These are phyloP conservation scores for Micromonas pusilla DNA, from an alignment of 139 green algal species.

Conservation along the genomic window DNA sequence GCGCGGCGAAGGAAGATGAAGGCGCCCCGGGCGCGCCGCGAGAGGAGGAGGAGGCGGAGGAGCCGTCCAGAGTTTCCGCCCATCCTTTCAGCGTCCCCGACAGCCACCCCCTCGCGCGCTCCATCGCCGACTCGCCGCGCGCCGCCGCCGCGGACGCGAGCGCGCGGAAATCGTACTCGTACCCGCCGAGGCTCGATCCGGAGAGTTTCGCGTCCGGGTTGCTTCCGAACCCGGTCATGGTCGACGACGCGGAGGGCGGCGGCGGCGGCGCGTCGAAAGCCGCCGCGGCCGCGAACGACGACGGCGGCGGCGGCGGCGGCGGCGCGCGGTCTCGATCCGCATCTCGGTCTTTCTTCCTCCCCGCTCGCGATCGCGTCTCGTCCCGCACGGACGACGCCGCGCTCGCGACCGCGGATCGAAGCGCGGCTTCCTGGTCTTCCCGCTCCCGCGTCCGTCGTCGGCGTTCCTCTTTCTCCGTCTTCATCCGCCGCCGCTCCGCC, in stretches of 20 bases:
- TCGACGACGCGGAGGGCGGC: no score
- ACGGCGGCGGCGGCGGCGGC: no score
- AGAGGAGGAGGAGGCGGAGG: not conserved
- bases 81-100: not conserved
- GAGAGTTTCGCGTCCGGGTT: not conserved
- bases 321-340: not conserved
- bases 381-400: no score
- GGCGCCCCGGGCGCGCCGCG: no score
- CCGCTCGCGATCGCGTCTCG: no score
- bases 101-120: constrained; percentile 2
- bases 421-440: not conserved
- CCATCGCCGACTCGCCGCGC: not conserved
- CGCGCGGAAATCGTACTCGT: no score
- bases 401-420: not conserved
- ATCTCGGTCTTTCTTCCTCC: not conserved
- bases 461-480: constrained; percentile 8
- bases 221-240: no score
- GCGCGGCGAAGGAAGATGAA: no score
- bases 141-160: no score
- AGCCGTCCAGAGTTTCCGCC: not conserved
- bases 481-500: not conserved
- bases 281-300: not conserved
- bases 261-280: no score
- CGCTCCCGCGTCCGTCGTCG: not conserved
- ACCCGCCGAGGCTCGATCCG: not conserved